A percentile compares a stretch with the other conserved stretches of the same genome.
Conservation (phyloP, 345 rosid genomes). For the Brassica cretica region DNA sequence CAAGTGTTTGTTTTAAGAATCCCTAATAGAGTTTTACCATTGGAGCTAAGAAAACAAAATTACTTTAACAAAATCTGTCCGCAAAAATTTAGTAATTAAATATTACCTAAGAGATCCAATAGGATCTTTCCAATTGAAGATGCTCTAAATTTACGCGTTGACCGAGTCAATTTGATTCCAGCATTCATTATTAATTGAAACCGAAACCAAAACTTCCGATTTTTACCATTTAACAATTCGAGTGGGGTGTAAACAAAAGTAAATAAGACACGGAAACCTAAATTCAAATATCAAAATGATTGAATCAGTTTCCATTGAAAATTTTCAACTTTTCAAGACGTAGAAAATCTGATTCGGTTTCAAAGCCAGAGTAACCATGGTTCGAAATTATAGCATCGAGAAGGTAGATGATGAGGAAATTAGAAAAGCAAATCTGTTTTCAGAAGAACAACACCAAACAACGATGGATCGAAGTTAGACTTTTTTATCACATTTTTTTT, state of each 20-base stretch:
- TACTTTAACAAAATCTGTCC: too few relatives aligned
- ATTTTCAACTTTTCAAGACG: background rate
- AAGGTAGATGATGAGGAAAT: background rate
- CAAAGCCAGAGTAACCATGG: background rate
- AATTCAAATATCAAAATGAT: background rate
- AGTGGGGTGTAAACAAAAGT: background rate
- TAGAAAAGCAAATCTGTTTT: background rate
- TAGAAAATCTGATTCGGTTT: background rate
- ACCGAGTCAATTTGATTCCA: background rate
- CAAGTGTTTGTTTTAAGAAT: too few relatives aligned
- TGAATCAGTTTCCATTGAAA: background rate
- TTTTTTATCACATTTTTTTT: slow-evolving; percentile 13
- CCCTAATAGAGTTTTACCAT: too few relatives aligned
- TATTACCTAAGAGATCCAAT: too few relatives aligned
- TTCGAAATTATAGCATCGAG: background rate
- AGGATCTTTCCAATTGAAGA: too few relatives aligned
- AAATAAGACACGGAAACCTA: background rate
- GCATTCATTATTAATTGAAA: background rate
- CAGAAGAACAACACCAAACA: background rate
- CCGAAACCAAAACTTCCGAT: background rate
- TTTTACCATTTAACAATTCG: background rate
- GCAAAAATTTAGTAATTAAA: too few relatives aligned
- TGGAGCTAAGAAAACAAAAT: too few relatives aligned
- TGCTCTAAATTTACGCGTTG: background rate
- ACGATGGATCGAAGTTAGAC: background rate